These are phyloP conservation scores for Bothriochloa decipiens DNA, from an alignment of 176 grass and related monocot genomes.

Conservation along the genomic window DNA sequence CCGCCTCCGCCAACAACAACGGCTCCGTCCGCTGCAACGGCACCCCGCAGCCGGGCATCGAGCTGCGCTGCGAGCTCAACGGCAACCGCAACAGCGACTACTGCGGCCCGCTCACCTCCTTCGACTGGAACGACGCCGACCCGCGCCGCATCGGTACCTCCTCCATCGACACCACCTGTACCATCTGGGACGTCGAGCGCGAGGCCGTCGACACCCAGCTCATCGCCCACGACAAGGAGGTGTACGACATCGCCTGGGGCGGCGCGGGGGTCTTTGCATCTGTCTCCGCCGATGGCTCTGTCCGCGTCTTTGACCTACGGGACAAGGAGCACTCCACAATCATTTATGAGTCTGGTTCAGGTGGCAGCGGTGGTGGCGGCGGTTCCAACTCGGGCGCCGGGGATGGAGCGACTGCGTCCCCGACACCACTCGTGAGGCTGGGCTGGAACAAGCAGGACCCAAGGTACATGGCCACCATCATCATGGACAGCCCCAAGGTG, in stretches of 20 bases:
- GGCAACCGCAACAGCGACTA: slow-evolving; percentile 97
- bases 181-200: slow-evolving; percentile 96
- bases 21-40: slow-evolving; percentile 49
- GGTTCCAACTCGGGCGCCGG: slow-evolving; percentile 55
- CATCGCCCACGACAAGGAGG: slow-evolving; percentile 99
- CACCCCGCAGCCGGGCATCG: slow-evolving; percentile 40
- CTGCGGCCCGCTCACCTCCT: slow-evolving; percentile 91
- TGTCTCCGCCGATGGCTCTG: slow-evolving; percentile 88
- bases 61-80: slow-evolving; percentile 77
- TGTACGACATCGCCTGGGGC: slow-evolving; percentile 98
- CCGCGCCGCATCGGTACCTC: slow-evolving; percentile 88
- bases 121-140: slow-evolving; percentile 98
- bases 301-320: slow-evolving; percentile 94
- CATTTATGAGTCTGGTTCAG: slow-evolving; percentile 82
- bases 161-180: slow-evolving; percentile 95
- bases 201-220: slow-evolving; percentile 96
- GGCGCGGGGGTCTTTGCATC: slow-evolving; percentile 93
- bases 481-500: slow-evolving; percentile 99
- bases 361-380: slow-evolving; percentile 27
- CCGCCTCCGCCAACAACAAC: slow-evolving; percentile 6
- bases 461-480: slow-evolving; percentile 98
- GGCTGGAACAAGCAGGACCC: slow-evolving; percentile 99
- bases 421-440: slow-evolving; percentile 73
- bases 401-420: slow-evolving; percentile 46
- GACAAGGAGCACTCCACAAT: slow-evolving; percentile 99